phyloP scores from a whole-genome alignment of 148 eudicot species.

The Fagopyrum homotropicum region DNA sequence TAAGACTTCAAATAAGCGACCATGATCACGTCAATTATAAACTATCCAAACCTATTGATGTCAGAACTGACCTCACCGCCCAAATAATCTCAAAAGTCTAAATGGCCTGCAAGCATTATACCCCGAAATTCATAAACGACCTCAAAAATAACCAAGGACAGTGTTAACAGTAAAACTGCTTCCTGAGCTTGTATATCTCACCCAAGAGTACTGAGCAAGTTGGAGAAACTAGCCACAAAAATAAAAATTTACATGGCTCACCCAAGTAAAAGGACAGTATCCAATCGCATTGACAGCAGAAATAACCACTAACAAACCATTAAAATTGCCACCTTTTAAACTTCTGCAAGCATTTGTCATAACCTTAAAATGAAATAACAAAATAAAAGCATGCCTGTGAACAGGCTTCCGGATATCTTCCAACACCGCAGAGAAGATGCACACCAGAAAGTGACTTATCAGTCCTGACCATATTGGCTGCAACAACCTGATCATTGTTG shows the following conservation, averaged over 20 bases:
- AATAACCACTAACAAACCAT: background rate
- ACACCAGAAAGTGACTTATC: conserved; percentile 92
- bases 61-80: background rate
- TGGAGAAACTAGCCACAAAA: background rate
- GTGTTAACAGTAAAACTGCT: background rate
- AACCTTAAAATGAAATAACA: background rate
- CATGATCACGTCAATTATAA: background rate
- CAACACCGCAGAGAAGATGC: conserved; percentile 98
- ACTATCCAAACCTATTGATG: background rate
- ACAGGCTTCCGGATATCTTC: conserved; percentile 98
- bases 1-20: background rate
- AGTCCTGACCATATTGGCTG: conserved; percentile 97
- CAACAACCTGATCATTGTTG: conserved; percentile 64
- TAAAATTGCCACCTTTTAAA: background rate
- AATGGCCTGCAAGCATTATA: background rate
- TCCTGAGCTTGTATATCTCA: background rate
- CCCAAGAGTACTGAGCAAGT: background rate
- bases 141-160: background rate
- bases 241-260: background rate
- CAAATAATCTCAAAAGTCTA: background rate
- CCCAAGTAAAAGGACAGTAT: background rate
- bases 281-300: background rate
- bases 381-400: conserved; percentile 58
- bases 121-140: background rate
- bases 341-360: background rate